Evolutionary conservation across 2,329 filamentous ascomycete species (phyloP).

Genomic region (Stemphylium lycopersici): DNA sequence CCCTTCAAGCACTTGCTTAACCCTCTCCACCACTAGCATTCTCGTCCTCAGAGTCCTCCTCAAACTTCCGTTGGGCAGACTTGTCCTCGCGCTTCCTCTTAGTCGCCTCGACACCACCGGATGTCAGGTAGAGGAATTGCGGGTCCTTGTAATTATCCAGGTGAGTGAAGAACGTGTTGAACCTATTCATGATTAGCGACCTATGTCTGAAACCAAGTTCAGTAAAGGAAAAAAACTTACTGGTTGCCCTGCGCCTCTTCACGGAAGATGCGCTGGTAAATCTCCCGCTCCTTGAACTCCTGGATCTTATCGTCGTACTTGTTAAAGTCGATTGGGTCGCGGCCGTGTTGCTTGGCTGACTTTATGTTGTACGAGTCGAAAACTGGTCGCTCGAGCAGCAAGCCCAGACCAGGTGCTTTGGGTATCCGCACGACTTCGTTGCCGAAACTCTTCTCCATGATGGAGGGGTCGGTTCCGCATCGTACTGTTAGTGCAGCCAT

Average conservation of each 20-base stretch:
- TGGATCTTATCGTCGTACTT: constrained; percentile 79
- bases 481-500: constrained; percentile 86
- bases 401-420: constrained; percentile 87
- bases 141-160: constrained; percentile 58
- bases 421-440: constrained; percentile 80
- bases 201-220: too few species aligned
- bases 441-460: constrained; percentile 77
- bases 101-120: constrained; percentile 55
- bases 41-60: constrained; percentile 46
- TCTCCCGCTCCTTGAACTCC: constrained; percentile 88
- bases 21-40: constrained; percentile 45
- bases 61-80: constrained; percentile 31
- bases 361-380: constrained; percentile 88
- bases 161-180: constrained; percentile 58
- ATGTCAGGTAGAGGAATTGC: constrained; percentile 57
- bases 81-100: constrained; percentile 41
- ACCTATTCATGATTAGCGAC: constrained; percentile 36
- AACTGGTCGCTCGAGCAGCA: constrained; percentile 87
- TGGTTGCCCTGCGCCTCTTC: constrained; percentile 87
- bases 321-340: constrained; percentile 76
- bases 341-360: constrained; percentile 66
- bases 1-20: constrained; percentile 1
- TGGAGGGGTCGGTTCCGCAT: constrained; percentile 74
- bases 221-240: constrained; percentile 60
- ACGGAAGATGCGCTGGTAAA: constrained; percentile 89